A percentile compares a stretch with the other conserved stretches of the same genome.
Evolutionary conservation across 202 grass and related monocot species (phyloP).

Genomic region (Digitaria exilis): DNA sequence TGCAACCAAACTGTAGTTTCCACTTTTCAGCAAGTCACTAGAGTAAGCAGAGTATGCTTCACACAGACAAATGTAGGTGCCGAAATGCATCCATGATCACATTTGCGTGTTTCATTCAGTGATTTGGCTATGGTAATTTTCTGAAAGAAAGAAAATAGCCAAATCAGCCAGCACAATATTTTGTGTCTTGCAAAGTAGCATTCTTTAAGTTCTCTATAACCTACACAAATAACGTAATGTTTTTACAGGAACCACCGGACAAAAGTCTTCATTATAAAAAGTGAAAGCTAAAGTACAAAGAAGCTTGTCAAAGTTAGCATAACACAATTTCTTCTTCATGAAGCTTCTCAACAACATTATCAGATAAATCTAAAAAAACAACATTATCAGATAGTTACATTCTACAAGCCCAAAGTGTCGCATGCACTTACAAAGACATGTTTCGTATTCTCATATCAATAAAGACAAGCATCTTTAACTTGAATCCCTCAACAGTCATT

Average conservation of each 20-base stretch:
- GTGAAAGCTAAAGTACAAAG: not conserved
- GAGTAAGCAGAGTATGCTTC: not conserved
- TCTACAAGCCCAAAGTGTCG: slow-evolving; percentile 10
- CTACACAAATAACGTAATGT: not conserved
- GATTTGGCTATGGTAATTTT: slow-evolving; percentile 54
- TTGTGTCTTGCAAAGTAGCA: not conserved
- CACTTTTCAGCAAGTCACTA: not conserved
- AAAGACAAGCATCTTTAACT: not conserved
- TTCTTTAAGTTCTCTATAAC: slow-evolving; percentile 17
- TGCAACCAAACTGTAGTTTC: slow-evolving; percentile 15
- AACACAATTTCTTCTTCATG: not conserved
- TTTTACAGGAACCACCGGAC: not conserved
- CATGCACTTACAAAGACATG: not conserved
- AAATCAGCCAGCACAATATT: slow-evolving; percentile 15
- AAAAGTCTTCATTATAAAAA: slow-evolving; percentile 12
- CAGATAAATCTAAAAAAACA: not conserved
- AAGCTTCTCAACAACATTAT: slow-evolving; percentile 15
- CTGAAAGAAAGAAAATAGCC: slow-evolving; percentile 20
- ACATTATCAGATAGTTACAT: not conserved
- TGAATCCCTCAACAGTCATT: not conserved
- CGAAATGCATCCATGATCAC: slow-evolving; percentile 12
- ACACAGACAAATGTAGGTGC: not conserved
- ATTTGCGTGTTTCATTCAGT: slow-evolving; percentile 27
- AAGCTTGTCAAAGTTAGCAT: slow-evolving; percentile 7
- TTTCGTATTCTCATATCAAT: not conserved